Evolutionary conservation across 768 basidiomycete genomes (phyloP).

Genomic region (Boletellus sp.): DNA sequence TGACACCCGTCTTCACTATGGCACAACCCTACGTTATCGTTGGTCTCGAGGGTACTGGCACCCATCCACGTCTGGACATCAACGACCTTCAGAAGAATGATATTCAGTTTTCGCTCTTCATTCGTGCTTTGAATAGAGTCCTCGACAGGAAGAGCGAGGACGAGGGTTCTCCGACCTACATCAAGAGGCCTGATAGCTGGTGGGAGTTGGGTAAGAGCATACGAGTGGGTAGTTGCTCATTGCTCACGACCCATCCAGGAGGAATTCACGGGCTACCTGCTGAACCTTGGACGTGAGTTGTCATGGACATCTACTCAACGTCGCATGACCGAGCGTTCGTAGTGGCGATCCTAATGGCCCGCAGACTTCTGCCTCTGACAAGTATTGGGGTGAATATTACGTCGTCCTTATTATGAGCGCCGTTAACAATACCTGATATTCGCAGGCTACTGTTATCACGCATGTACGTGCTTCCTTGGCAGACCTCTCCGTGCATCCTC

Average conservation of each 20-base stretch:
- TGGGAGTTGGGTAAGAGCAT: constrained; percentile 16
- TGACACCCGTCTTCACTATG: too few relatives aligned
- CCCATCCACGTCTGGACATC: too few relatives aligned
- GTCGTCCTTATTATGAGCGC: neutral
- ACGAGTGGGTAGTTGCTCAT: too few relatives aligned
- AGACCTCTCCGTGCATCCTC: neutral
- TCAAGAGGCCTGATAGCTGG: neutral
- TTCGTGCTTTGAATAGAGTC: too few relatives aligned
- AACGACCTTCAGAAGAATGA: too few relatives aligned
- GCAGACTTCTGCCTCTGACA: neutral
- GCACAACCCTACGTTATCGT: too few relatives aligned
- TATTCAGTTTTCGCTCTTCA: too few relatives aligned
- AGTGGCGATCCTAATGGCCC: constrained; percentile 20
- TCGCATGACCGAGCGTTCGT: neutral
- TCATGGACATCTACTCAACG: constrained; percentile 4
- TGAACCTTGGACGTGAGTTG: neutral
- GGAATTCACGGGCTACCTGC: constrained; percentile 18
- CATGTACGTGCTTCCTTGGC: constrained; percentile 1
- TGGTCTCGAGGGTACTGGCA: too few relatives aligned
- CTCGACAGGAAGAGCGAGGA: too few relatives aligned
- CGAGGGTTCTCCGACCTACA: too few relatives aligned
- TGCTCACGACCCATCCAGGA: constrained; percentile 2
- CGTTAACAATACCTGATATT: constrained; percentile 1
- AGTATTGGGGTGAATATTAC: constrained; percentile 9
- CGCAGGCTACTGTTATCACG: constrained; percentile 21